These are phyloP conservation scores for Aspergillus asperescens DNA, from an alignment of 495 filamentous ascomycete genomes.

Conservation along the genomic window DNA sequence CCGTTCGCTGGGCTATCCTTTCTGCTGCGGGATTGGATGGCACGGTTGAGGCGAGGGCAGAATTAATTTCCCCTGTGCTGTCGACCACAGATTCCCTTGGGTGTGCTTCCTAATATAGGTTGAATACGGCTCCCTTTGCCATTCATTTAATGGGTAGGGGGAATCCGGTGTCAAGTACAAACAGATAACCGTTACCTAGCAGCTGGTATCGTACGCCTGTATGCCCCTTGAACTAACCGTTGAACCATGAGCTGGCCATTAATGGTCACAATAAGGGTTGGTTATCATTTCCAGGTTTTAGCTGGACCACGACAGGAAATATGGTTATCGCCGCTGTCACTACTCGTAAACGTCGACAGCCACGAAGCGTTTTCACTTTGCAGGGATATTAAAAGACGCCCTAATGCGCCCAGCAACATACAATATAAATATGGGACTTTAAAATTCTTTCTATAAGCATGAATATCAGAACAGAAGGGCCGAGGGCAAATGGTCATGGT, in stretches of 20 bases:
- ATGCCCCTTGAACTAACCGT: too few relatives aligned
- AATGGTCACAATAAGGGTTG: too few relatives aligned
- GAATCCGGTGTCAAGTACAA: background rate
- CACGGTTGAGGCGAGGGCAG: slow-evolving; percentile 23
- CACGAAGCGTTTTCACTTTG: background rate
- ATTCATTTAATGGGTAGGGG: background rate
- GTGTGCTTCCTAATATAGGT: background rate
- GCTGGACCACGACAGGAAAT: background rate
- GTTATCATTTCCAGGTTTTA: background rate
- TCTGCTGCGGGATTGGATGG: slow-evolving; percentile 46
- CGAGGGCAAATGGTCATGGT: background rate
- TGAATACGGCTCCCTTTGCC: background rate
- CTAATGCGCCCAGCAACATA: background rate
- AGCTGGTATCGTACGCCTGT: background rate
- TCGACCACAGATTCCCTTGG: background rate
- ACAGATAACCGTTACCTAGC: too few relatives aligned
- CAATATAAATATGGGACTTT: background rate
- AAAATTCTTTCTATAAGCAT: slow-evolving; percentile 8
- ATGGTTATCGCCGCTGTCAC: background rate
- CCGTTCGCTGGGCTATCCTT: slow-evolving; percentile 48
- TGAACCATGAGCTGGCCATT: too few relatives aligned
- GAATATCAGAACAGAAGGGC: slow-evolving; percentile 5
- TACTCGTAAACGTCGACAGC: background rate
- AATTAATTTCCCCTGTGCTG: background rate
- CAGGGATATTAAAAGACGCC: background rate